A percentile compares a stretch with the other conserved stretches of the same genome.
These are phyloP conservation scores for Xylariales sp. DNA, from an alignment of 2,329 filamentous ascomycete genomes.

Conservation along the genomic window DNA sequence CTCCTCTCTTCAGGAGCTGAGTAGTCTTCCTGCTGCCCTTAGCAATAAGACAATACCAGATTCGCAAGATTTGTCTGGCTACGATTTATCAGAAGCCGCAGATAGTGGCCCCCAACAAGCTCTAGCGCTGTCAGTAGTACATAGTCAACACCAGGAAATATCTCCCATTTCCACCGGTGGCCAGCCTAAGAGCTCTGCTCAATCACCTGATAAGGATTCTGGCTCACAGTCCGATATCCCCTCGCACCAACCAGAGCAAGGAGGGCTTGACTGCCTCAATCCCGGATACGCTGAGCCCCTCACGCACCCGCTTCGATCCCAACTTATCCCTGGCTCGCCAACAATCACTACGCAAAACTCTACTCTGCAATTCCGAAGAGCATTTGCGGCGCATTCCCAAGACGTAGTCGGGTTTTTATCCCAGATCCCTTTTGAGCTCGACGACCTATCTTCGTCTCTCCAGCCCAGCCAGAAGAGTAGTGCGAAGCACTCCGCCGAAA, in stretches of 20 bases:
- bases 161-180: slow-evolving; percentile 5
- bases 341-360: neutral
- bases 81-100: slow-evolving; percentile 14
- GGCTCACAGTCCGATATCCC: slow-evolving; percentile 17
- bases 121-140: slow-evolving; percentile 2
- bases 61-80: slow-evolving; percentile 22
- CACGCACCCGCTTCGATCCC: neutral
- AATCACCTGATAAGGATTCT: slow-evolving; percentile 4
- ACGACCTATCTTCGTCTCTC: slow-evolving; percentile 7
- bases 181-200: neutral
- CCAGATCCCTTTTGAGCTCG: slow-evolving; percentile 8
- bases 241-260: slow-evolving; percentile 21
- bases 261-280: slow-evolving; percentile 2
- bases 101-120: slow-evolving; percentile 9
- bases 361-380: neutral
- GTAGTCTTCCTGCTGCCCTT: slow-evolving; percentile 3
- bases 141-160: slow-evolving; percentile 10
- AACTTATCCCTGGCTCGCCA: slow-evolving; percentile 5
- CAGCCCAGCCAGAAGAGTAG: slow-evolving; percentile 6
- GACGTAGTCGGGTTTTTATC: slow-evolving; percentile 6
- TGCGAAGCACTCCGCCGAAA: neutral
- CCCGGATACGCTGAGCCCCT: slow-evolving; percentile 7
- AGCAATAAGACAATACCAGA: slow-evolving; percentile 18
- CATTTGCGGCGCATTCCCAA: neutral
- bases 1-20: slow-evolving; percentile 1